These are phyloP conservation scores for Phoma sp. DNA, from an alignment of 2,329 filamentous ascomycete species.

Conservation along the genomic window DNA sequence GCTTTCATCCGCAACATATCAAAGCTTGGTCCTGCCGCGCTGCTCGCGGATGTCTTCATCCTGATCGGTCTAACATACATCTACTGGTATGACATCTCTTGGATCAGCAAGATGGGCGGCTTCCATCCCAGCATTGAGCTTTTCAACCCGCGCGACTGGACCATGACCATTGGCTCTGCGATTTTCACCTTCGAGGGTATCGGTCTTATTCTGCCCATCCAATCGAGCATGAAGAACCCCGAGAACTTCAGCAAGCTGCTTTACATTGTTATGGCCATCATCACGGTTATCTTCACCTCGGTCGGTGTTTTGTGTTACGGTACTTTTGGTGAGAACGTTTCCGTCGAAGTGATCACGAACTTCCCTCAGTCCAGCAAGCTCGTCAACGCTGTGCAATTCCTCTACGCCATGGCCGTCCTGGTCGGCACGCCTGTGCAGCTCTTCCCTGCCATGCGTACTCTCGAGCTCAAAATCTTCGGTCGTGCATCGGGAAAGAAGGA, in stretches of 20 bases:
- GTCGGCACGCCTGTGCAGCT: constrained; percentile 76
- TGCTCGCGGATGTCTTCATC: constrained; percentile 76
- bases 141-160: constrained; percentile 73
- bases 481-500: constrained; percentile 70
- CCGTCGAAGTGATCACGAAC: constrained; percentile 78
- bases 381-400: constrained; percentile 78
- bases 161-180: constrained; percentile 73
- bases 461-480: constrained; percentile 73
- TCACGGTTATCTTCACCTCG: constrained; percentile 74
- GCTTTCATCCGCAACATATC: constrained; percentile 76
- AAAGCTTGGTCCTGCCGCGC: constrained; percentile 71
- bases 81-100: constrained; percentile 71
- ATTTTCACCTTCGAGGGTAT: constrained; percentile 84
- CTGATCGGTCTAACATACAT: constrained; percentile 74
- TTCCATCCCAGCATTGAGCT: constrained; percentile 67
- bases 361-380: constrained; percentile 72
- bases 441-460: constrained; percentile 74
- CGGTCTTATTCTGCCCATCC: constrained; percentile 76
- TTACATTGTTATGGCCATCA: constrained; percentile 73
- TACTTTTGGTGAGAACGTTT: constrained; percentile 71
- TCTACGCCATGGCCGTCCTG: constrained; percentile 76
- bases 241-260: constrained; percentile 71
- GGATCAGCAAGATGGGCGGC: constrained; percentile 61
- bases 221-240: constrained; percentile 75
- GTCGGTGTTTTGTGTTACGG: constrained; percentile 77